Evolutionary conservation across 129 eudicot species (phyloP), one percentile per base, ranked within the genome.

Genomic region (Tagetes patula): DNA sequence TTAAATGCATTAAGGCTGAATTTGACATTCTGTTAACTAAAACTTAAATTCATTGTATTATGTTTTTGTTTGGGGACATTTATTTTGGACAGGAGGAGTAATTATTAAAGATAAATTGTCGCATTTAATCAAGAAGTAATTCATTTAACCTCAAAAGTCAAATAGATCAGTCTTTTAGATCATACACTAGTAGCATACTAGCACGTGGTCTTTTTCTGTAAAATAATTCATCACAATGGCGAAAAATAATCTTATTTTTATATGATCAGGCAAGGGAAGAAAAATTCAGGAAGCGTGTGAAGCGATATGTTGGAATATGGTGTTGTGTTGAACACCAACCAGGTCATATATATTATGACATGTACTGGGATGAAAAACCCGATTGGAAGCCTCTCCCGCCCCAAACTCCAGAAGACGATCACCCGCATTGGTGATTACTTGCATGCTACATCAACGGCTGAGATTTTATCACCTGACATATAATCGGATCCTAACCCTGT

Each of bases 341-440:
- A 4, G 99, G 99, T 38, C 99, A 94, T 68, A 88, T 94, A 83
- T 94, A 90, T 71, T 94, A 94, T 47, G 96, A 94, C 82, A 88
- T 90, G 89, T 94, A 83, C 77, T 94, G 99, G 99, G 99, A 94
- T 37, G 97, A 94, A 76, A 94, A 86, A 76, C 99, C 99, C 6
- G 89, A 76, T 4, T 94, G 97, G 99, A 94, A 94, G 75, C 88
- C 99, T n/a, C 62, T 75, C 9, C 96, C 99, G 36, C 99, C 99
- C 38, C 86, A 86, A 64, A 90, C 83, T 40, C 91, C 83, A 2
- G 91, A 88, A 85, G 99, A 94, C n/a, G 99, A 94, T 80, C 97
- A 86, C 69, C 99, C 97, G 14, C 94, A 86, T 67, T 77, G 83
- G 86, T 89, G 77, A 87, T 56, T 31, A 11, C 45, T 20, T 12